Evolutionary conservation across 768 basidiomycete genomes (phyloP), one percentile per base, ranked within the genome.

Genomic region (Russula abietina): DNA sequence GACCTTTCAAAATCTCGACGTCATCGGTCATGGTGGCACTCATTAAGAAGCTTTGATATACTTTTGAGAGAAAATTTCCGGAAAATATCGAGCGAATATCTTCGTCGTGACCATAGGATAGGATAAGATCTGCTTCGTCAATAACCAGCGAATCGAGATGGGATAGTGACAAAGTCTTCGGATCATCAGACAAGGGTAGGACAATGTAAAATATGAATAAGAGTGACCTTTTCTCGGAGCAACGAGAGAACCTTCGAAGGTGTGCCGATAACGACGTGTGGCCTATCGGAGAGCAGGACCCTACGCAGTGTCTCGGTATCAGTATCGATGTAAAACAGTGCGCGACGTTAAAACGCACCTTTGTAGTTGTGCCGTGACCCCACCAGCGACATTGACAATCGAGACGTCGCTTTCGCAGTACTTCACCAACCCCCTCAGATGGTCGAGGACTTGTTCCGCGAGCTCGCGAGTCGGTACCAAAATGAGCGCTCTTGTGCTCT

Each of bases 11-110:
- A 64, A 84, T 79, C 70, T 95, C 91, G 4, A 99, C 93, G 68
- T 98, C 97, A 69, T 94, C 91, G 12, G 94, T 93, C 87, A 98
- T 88, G 0, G 96, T 99, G 5, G 97, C 96, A 71, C 90, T 93
- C 93, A 98, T 97, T 38, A 99, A 77, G 75, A 96, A 94, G 11
- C 91, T 90, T 73, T 93, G 96, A 73, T 84, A 91, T 64, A 89
- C 84, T 72, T 85, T 88, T 57, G 88, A 93, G 33, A 89, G 81
- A 73, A 82, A 87, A 48, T 79, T 82, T 52, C 84, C 90, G 59
- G 75, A 80, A 65, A 89, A 86, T 50, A 86, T 81, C 62, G 86
- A 83, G 30, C 86, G 83, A 50, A 95, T 83, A 63, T 94, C 92
- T 70, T 94, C 91, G 64, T 94, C 89, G 67, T 98, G 93, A 3